These are phyloP conservation scores for Colletotrichum abscissum DNA, from an alignment of 2,329 filamentous ascomycete genomes.

Conservation along the genomic window DNA sequence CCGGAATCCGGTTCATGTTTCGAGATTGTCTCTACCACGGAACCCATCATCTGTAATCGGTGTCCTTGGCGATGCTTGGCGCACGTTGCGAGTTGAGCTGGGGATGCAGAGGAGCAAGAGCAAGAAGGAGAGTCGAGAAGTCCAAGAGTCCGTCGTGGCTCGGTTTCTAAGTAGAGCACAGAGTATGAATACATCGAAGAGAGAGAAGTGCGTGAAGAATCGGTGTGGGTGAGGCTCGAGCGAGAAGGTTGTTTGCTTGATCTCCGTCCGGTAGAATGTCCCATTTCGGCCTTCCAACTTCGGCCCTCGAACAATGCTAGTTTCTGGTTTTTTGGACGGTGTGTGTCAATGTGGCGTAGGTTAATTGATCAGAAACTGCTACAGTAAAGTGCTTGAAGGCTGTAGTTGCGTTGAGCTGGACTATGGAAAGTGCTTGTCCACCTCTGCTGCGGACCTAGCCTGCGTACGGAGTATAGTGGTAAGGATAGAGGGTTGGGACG, in stretches of 20 bases:
- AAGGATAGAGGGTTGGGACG: neutral
- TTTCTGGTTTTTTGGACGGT: constrained; percentile 29
- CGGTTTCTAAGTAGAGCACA: neutral
- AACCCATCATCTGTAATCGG: constrained; percentile 31
- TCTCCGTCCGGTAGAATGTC: neutral
- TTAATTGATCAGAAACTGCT: neutral
- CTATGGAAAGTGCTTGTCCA: neutral
- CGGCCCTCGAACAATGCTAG: constrained; percentile 24
- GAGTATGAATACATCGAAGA: neutral
- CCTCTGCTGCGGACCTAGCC: neutral
- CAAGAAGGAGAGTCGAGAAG: neutral
- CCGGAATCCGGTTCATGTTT: constrained; percentile 25
- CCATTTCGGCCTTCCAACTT: neutral
- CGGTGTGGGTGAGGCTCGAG: neutral
- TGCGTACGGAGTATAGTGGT: neutral
- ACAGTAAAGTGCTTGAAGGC: neutral
- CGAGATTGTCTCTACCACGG: constrained; percentile 4
- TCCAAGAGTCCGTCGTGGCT: neutral
- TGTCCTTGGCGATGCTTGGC: constrained; percentile 31
- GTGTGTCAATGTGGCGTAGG: constrained; percentile 31
- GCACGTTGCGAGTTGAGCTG: constrained; percentile 31
- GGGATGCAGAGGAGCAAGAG: neutral
- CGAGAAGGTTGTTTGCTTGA: neutral
- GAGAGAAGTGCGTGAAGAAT: neutral
- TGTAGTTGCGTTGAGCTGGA: neutral